A percentile compares a stretch with the other conserved stretches of the same genome.
Conservation (phyloP, 805 yeast genomes). For the Nakazawaea laoshanensis region DNA sequence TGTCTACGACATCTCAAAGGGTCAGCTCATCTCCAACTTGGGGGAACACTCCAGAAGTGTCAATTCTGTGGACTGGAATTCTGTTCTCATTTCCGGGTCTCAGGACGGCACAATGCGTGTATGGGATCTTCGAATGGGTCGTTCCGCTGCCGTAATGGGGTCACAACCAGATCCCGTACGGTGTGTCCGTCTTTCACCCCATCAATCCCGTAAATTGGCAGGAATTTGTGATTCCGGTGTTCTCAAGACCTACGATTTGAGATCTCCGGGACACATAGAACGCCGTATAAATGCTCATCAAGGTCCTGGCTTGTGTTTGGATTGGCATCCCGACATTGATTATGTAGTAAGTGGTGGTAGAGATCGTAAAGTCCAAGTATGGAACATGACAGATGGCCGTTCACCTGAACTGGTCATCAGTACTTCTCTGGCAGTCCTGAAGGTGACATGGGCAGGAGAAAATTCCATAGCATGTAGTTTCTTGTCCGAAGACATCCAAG, state of each 20-base stretch:
- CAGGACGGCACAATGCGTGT: slow-evolving; percentile 73
- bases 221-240: slow-evolving; percentile 87
- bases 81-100: slow-evolving; percentile 49
- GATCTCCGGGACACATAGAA: slow-evolving; percentile 57
- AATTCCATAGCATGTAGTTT: slow-evolving; percentile 53
- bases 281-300: slow-evolving; percentile 79
- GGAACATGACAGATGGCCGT: slow-evolving; percentile 47
- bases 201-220: slow-evolving; percentile 49
- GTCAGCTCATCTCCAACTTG: slow-evolving; percentile 21
- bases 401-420: slow-evolving; percentile 65
- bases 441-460: slow-evolving; percentile 60
- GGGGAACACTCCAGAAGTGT: slow-evolving; percentile 38
- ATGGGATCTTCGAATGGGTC: slow-evolving; percentile 77
- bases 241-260: slow-evolving; percentile 78
- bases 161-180: slow-evolving; percentile 74
- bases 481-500: slow-evolving; percentile 63
- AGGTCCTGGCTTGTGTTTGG: slow-evolving; percentile 82
- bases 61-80: slow-evolving; percentile 33
- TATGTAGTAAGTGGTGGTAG: slow-evolving; percentile 88
- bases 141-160: too few species aligned
- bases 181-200: slow-evolving; percentile 44
- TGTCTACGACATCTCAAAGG: slow-evolving; percentile 20
- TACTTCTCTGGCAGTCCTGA: slow-evolving; percentile 73
- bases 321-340: slow-evolving; percentile 81
- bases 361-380: slow-evolving; percentile 73